Evolutionary conservation across 2,329 filamentous ascomycete species (phyloP).

Genomic region (Nannizzia gypsea): DNA sequence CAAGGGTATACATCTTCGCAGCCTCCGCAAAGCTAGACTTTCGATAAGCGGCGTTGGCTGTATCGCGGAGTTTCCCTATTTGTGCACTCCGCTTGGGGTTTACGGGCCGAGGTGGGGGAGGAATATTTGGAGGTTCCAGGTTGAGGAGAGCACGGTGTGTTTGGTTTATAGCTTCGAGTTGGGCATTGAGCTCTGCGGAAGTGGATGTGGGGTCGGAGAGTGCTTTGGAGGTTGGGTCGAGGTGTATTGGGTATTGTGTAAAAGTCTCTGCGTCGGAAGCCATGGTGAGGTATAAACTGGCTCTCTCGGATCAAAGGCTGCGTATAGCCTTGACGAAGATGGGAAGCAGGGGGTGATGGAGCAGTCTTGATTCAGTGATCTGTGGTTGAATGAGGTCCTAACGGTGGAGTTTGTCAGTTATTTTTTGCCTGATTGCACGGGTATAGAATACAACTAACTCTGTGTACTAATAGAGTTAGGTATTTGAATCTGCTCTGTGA

Average conservation of each 20-base stretch:
- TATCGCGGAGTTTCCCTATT: slow-evolving; percentile 82
- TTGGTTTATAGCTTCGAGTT: slow-evolving; percentile 66
- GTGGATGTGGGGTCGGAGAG: slow-evolving; percentile 45
- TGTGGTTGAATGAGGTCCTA: not conserved
- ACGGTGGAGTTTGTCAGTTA: not conserved
- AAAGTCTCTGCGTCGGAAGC: slow-evolving; percentile 36
- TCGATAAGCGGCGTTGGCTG: slow-evolving; percentile 70
- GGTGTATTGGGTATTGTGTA: slow-evolving; percentile 65
- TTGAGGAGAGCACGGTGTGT: slow-evolving; percentile 61
- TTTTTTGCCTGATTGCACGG: not conserved
- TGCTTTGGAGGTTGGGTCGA: slow-evolving; percentile 73
- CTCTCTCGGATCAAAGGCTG: not conserved
- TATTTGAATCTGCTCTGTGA: not conserved
- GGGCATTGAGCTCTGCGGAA: slow-evolving; percentile 49
- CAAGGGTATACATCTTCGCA: slow-evolving; percentile 69
- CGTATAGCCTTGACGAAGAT: not conserved
- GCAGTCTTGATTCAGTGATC: not conserved
- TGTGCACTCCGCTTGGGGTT: slow-evolving; percentile 84
- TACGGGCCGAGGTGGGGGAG: slow-evolving; percentile 77
- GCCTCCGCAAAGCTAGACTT: slow-evolving; percentile 65
- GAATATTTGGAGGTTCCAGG: slow-evolving; percentile 54
- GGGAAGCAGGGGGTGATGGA: not conserved
- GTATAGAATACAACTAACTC: not conserved
- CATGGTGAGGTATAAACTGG: not conserved
- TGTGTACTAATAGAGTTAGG: not conserved